A percentile compares a stretch with the other conserved stretches of the same genome.
phyloP scores from a whole-genome alignment of 2,329 filamentous ascomycete genomes.

The Coniochaeta hoffmannii region DNA sequence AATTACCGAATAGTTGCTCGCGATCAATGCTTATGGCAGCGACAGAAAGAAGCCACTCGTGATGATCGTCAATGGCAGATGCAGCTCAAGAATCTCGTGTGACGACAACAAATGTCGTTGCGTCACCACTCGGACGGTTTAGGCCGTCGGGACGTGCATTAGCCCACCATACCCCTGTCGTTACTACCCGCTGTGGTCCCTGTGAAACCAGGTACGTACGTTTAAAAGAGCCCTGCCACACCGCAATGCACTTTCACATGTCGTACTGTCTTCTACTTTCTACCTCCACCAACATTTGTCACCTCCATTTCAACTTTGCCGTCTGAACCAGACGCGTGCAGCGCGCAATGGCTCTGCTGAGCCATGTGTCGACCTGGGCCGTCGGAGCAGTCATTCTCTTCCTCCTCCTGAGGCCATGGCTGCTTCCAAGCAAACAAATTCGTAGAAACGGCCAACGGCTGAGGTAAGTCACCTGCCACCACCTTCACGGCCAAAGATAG shows the following conservation, averaged over 20 bases:
- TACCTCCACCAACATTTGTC: background rate
- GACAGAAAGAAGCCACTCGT: background rate
- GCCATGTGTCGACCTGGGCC: constrained; percentile 3
- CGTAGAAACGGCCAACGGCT: constrained; percentile 22
- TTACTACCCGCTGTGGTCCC: background rate
- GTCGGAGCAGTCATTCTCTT: constrained; percentile 3
- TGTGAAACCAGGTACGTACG: constrained; percentile 2
- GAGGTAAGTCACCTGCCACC: constrained; percentile 15
- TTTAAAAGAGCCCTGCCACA: background rate
- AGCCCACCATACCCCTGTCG: background rate
- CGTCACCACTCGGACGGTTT: background rate
- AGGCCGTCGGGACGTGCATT: background rate
- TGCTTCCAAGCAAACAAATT: constrained; percentile 11
- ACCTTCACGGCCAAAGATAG: background rate
- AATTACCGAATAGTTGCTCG: no score
- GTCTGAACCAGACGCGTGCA: background rate
- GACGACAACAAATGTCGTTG: background rate
- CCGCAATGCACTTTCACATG: background rate
- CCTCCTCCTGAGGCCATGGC: constrained; percentile 6
- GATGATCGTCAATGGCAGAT: background rate
- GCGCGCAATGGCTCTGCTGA: constrained; percentile 5
- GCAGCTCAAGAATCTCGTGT: background rate
- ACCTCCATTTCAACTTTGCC: background rate
- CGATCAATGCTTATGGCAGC: background rate
- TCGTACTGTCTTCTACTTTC: background rate